Conservation (phyloP, 768 basidiomycete genomes). For the Lactifluus rugatus region DNA sequence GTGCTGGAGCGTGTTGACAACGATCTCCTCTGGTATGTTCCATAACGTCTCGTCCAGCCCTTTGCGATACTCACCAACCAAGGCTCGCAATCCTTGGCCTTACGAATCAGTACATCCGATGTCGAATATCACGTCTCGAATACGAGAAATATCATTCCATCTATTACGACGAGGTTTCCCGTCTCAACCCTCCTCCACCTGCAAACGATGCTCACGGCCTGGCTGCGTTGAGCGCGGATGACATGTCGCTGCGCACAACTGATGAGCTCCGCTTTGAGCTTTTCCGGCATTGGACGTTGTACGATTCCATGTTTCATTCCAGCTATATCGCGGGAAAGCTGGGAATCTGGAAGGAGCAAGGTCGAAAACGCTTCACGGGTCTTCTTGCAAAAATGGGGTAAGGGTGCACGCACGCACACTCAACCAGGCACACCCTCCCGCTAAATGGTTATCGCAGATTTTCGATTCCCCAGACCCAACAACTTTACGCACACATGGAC, state of each 20-base stretch:
- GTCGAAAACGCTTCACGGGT: slow-evolving; percentile 80
- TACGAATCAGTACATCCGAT: slow-evolving; percentile 84
- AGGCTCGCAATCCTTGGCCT: slow-evolving; percentile 92
- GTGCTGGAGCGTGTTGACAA: slow-evolving; percentile 89
- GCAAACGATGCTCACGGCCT: slow-evolving; percentile 33
- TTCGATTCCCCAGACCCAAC: slow-evolving; percentile 89
- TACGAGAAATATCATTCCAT: slow-evolving; percentile 78
- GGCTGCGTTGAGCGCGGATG: slow-evolving; percentile 66
- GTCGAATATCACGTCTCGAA: slow-evolving; percentile 74
- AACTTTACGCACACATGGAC: slow-evolving; percentile 93
- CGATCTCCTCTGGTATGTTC: slow-evolving; percentile 77
- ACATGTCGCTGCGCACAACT: slow-evolving; percentile 66
- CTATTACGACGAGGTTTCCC: slow-evolving; percentile 86
- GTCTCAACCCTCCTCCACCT: slow-evolving; percentile 64
- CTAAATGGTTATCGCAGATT: slow-evolving; percentile 43
- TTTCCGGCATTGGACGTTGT: slow-evolving; percentile 95
- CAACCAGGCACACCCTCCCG: not conserved
- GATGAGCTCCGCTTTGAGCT: slow-evolving; percentile 93
- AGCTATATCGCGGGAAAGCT: slow-evolving; percentile 92
- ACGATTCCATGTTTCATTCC: slow-evolving; percentile 97
- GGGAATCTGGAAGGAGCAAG: slow-evolving; percentile 94
- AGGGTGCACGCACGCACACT: slow-evolving; percentile 19
- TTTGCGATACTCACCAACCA: not conserved
- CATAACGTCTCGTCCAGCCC: not conserved
- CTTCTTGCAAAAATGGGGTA: slow-evolving; percentile 98